Evolutionary conservation across 257 asterid genomes (phyloP), one percentile per base, ranked within the genome.

Genomic region (Cordia subcordata): DNA sequence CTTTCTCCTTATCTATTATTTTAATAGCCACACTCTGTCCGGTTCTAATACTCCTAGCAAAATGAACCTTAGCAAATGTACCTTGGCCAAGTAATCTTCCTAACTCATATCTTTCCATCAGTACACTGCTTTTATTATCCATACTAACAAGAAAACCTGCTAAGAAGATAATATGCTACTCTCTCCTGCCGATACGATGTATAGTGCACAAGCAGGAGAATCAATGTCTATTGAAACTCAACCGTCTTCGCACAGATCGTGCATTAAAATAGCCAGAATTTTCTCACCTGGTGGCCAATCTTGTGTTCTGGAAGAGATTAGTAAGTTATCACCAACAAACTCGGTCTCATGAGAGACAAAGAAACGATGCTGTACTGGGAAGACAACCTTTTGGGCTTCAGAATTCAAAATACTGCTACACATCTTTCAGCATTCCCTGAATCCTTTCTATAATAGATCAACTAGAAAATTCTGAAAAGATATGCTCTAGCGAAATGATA

Each of bases 31-130:
- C 77, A 35, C 62, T 42, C 47, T 66, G 64, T 9, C 72, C 77
- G 14, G 66, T 66, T 42, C 23, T 32, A 20, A 61, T 47, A 42
- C 66, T 63, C 44, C 66, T 56, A 3, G 65, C 77, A 37, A 61
- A 46, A 55, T 66, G 62, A 19, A 72, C 77, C 64, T 72, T 72
- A 11, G 72, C 69, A 60, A 66, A 72, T 22, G 69, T 51, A 12
- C 77, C 77, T 47, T 66, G 73, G 4, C 77, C 77, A 8, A 72
- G 56, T 32, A 66, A 20, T 35, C 58, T 72, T 15, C 77, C 77
- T 33, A 72, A 33, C 20, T 72, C 77, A 39, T 72, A 72, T 35
- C 61, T 66, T 10, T 61, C n/a, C 72, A 66, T 65, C 33, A 71
- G 40, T 5, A 61, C 27, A 38, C 23, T 49, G 22, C 40, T 66